Evolutionary conservation across 1,284 basidiomycete genomes (phyloP), one percentile per base, ranked within the genome.

Genomic region (Cutaneotrichosporon mucoides): DNA sequence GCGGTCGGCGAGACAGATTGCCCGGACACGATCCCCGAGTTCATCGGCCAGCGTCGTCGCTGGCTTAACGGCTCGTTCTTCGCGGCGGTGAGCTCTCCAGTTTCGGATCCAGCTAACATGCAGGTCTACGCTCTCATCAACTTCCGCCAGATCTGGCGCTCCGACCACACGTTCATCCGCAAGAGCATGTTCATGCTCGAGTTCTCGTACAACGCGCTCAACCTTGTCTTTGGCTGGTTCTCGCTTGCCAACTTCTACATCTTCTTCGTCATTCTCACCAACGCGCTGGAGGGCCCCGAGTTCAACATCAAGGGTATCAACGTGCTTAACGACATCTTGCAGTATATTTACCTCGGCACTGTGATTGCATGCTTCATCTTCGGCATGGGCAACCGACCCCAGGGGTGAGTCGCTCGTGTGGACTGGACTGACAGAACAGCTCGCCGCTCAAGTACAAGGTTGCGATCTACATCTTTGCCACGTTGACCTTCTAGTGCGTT

Each of bases 1-100:
- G 94, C 96, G 0, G 86, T 92, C 36, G 96, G 90, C 8, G 95
- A 98, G 75, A 99, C 96, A 0, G 96, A 99, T 76, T 92, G 97
- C 8, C 96, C 96, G 5, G 93, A 97, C 68, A 84, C 86, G 0
- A 83, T 98, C 16, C 87, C 93, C 9, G 96, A 99, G 76, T 96
- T 99, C 73, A 98, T 99, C 75, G 85, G 84, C 52, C 95, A 99
- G 57, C 67, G 78, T 16, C 60, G 78, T 56, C 67, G 78, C 51
- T 81, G 80, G 80, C 71, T 81, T 10, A 81, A 81, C 61, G 92
- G 92, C 6, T 96, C 92, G 0, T 95, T 99, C 81, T 98, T 98
- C 71, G 94, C 95, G 8, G 89, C 92, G 6, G 76, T 24, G 3
- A 24, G 24, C 24, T n/a, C n/a, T n/a, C n/a, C n/a, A n/a, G n/a